Conservation (phyloP, 192 early-diverging fungal species). For the Umbelopsis sp. region DNA sequence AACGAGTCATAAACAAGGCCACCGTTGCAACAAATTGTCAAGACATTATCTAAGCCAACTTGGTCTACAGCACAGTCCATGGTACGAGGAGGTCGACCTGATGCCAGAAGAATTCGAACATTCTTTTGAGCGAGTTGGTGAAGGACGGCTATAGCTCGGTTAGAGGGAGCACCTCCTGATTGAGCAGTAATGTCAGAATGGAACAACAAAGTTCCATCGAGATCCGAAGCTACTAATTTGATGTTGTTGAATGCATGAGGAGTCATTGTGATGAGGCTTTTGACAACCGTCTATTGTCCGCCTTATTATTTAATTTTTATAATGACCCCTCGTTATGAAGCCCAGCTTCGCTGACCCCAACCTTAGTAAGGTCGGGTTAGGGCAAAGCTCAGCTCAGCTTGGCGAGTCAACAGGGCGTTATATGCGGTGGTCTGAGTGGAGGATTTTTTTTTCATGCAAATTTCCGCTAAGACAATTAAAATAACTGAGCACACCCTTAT, state of each 20-base stretch:
- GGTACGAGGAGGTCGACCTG: slow-evolving; percentile 31
- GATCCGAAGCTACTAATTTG: slow-evolving; percentile 26
- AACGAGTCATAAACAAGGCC: slow-evolving; percentile 28
- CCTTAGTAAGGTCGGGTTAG: neutral
- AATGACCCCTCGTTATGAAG: no score
- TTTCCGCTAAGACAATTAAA: slow-evolving; percentile 15
- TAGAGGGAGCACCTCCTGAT: slow-evolving; percentile 15
- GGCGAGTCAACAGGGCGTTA: neutral
- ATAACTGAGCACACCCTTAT: neutral
- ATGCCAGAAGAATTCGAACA: slow-evolving; percentile 27
- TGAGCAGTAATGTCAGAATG: slow-evolving; percentile 11
- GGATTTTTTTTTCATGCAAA: neutral
- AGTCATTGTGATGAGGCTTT: neutral
- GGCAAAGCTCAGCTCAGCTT: no score
- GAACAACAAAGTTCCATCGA: slow-evolving; percentile 30
- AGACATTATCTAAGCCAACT: slow-evolving; percentile 13
- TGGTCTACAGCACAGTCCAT: slow-evolving; percentile 27
- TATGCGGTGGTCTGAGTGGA: no score
- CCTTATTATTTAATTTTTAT: no score
- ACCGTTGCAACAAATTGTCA: slow-evolving; percentile 30
- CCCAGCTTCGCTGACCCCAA: no score
- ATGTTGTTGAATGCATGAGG: slow-evolving; percentile 10
- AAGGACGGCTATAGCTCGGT: slow-evolving; percentile 15
- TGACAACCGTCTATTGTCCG: no score
- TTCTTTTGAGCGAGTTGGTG: slow-evolving; percentile 22